Percentiles rank a stretch among this genome's conserved stretches.
These are phyloP conservation scores for Irpex sp. DNA, from an alignment of 1,284 basidiomycete species.

Conservation along the genomic window DNA sequence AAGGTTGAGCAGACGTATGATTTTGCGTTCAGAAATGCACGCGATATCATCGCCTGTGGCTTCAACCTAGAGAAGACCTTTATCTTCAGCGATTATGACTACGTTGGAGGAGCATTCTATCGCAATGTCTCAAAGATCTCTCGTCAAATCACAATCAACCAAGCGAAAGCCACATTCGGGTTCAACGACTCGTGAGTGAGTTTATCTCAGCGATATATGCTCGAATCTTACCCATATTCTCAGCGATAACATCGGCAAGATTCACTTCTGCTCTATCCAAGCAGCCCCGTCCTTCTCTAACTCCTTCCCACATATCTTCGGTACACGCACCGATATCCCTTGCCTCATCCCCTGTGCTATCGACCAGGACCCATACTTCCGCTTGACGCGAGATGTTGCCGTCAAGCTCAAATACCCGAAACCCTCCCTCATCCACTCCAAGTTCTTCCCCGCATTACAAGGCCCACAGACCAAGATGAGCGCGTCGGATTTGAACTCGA, in stretches of 20 bases:
- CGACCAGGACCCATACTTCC: conserved; percentile 97
- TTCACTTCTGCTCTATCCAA: conserved; percentile 97
- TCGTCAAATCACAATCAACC: conserved; percentile 89
- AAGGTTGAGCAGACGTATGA: conserved; percentile 87
- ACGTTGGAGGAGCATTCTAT: conserved; percentile 91
- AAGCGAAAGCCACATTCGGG: conserved; percentile 94
- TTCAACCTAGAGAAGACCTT: conserved; percentile 94
- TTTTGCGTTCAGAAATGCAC: conserved; percentile 86
- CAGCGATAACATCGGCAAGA: conserved; percentile 97
- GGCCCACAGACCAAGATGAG: conserved; percentile 99
- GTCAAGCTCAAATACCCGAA: conserved; percentile 94
- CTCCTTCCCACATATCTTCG: conserved; percentile 98
- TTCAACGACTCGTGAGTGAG: conserved; percentile 85
- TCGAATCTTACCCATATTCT: background rate
- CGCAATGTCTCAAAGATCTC: conserved; percentile 93
- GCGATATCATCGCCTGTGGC: conserved; percentile 95
- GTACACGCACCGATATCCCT: conserved; percentile 79
- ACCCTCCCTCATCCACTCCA: conserved; percentile 89
- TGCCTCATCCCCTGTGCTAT: conserved; percentile 98
- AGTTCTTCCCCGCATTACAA: conserved; percentile 98
- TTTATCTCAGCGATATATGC: background rate
- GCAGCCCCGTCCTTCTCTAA: conserved; percentile 97
- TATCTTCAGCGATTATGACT: conserved; percentile 93
- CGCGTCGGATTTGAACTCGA: conserved; percentile 86
- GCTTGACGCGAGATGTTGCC: conserved; percentile 94